Evolutionary conservation across 441 rosid species (phyloP), one percentile per base, ranked within the genome.

Genomic region (Theobroma grandiflorum): DNA sequence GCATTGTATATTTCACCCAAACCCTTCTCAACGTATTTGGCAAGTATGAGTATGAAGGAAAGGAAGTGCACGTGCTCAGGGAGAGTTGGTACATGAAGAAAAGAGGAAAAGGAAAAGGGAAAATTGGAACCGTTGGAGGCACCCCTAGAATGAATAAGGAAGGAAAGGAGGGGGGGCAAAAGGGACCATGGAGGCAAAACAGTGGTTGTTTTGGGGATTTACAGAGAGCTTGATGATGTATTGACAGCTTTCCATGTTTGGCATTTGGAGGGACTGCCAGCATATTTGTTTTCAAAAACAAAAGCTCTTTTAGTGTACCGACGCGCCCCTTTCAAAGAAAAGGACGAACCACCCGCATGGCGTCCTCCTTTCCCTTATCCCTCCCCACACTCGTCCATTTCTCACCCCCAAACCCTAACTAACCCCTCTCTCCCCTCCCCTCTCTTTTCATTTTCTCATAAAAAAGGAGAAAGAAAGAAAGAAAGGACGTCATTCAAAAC

Each of bases 211-310:
- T 78, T 76, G 43, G 86, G 71, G 74, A 53, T 16, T 31, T 55
- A 72, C 69, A 49, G 20, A 65, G 75, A 59, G 42, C 20, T 82
- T 50, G 66, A 59, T 79, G 82, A 81, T 85, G 84, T 67, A 74
- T 79, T 82, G 86, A 83, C 86, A 84, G 86, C 83, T 84, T 83
- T 82, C 58, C 74, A 63, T 79, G 75, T 84, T 83, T 81, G 85
- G 84, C 87, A 83, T 81, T 83, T 84, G 84, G 71, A 88, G 84
- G 76, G 64, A 67, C 81, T 82, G 84, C 85, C 84, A 73, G 38
- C 87, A 74, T 74, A 67, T 79, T 72, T 79, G 57, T 63, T 52
- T 10, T 40, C 40, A 33, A 40, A 20, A 49, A 33, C 58, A 58
- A 16, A 68, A 52, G 10, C 11, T 4, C 63, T 69, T 71, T 40